Base-by-base conservation (phyloP, 768 basidiomycete species). In the Gyrodon lividus region DNA sequence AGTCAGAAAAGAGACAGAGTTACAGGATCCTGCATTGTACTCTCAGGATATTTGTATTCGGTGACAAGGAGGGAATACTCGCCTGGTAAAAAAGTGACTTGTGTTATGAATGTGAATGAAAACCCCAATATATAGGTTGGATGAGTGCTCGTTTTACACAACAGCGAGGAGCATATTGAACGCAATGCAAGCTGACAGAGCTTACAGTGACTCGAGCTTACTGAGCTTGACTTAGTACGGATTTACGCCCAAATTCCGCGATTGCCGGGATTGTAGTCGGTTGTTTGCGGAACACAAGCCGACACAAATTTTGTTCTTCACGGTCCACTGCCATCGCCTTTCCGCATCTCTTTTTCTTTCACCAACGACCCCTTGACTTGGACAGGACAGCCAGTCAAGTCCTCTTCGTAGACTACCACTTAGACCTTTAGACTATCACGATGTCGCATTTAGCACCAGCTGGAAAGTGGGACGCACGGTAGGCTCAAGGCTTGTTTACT, bases 401-500 rank as follows among this genome's bases (percentile, higher is more conserved):
- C 59, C 58, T 63, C 66, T 33, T 51, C 58, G 50, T 61, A 59
- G 59, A 50, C 57, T 34, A 59, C 60, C 50, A 59, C 52, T 60
- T 70, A 71, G 63, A 69, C 58, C 54, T 60, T 63, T 60, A 59
- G 60, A 62, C 69, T 64, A 59, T 65, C 57, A 62, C 56, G 50
- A 82, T 83, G 80, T 78, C 86, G 54, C 66, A 77, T 58, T 67
- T 77, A 59, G 56, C 74, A 43, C 71, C 76, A 42, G 56, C 77
- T 44, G 74, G 74, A 56, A 88, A 87, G 73, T 89, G 87, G 87
- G 86, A 89, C 62, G 80, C 86, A 66, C 80, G 86, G 87, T 87
- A 52, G 13, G 67, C 47, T 47, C 19, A n/a, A n/a, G n/a, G n/a
- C 51, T 33, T 40, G 20, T 51, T 46, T 35, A 31, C 10, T 28